These are phyloP conservation scores for Starmerella scarabaei DNA, from an alignment of 805 yeast genomes.

Conservation along the genomic window DNA sequence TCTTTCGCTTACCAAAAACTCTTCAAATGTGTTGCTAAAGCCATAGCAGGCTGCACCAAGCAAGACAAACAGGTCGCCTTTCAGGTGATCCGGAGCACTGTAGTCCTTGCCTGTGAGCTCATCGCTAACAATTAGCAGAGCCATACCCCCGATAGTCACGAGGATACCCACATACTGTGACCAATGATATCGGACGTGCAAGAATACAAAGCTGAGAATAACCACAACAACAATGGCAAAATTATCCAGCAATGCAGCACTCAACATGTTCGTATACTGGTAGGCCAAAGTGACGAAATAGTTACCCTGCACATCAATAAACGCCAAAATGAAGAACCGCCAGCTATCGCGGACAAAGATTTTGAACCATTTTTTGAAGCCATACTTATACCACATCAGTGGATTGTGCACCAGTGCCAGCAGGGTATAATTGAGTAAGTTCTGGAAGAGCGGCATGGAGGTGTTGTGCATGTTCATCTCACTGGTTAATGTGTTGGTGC, in stretches of 20 bases:
- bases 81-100: constrained; percentile 30
- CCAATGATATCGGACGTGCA: constrained; percentile 37
- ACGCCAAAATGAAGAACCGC: constrained; percentile 33
- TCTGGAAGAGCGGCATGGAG: constrained; percentile 35
- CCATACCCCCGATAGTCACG: constrained; percentile 34
- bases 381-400: constrained; percentile 30
- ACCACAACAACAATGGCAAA: constrained; percentile 36
- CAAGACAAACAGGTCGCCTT: constrained; percentile 34
- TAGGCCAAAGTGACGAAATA: constrained; percentile 35
- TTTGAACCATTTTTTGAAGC: constrained; percentile 27
- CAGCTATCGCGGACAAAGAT: constrained; percentile 30
- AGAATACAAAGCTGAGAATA: constrained; percentile 30
- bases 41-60: constrained; percentile 36
- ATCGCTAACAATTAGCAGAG: constrained; percentile 32
- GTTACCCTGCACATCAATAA: constrained; percentile 37
- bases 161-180: constrained; percentile 32
- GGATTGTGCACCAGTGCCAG: constrained; percentile 31
- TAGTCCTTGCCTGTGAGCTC: constrained; percentile 32
- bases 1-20: constrained; percentile 33
- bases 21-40: constrained; percentile 34
- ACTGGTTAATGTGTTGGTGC: constrained; percentile 34
- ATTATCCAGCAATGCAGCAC: constrained; percentile 34
- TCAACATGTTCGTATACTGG: constrained; percentile 32
- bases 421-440: constrained; percentile 31
- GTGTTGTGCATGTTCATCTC: constrained; percentile 29